Evolutionary conservation across 192 early-diverging fungal species (phyloP), one percentile per base, ranked within the genome.

Genomic region (Dissophora ornata): DNA sequence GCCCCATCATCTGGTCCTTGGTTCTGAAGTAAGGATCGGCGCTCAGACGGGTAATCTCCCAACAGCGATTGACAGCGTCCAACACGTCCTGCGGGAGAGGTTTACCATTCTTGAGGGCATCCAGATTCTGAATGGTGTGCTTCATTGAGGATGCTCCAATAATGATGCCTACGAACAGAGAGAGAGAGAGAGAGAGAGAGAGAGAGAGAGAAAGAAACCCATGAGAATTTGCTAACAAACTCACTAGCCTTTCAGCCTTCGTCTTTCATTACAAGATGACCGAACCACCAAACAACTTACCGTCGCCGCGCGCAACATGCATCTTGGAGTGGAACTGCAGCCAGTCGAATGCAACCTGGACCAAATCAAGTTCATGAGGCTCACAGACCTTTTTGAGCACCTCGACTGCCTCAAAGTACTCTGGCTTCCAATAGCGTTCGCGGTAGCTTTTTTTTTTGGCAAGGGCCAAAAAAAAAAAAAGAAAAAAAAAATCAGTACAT

Each of bases 371-470:
- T 24, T 66, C 71, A 38, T 80, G 80, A 5, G 57, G 66, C 25
- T 61, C 74, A 11, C 52, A 63, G 1, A 53, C 81, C 30, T 34
- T 34, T 25, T 79, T 69, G 45, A 90, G 71, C 21, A 67, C 30
- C 28, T 84, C 83, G 10, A 90, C 52, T 3, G 86, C 88, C 1
- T 82, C 56, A 63, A 90, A 88, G 50, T 86, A 87, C 24, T 81
- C 77, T 42, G 82, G 36, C 13, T 79, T 80, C 81, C 84, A 85
- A 49, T 75, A 86, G 13, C 84, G 57, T 13, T 83, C 62, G 12
- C 81, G 81, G 28, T 82, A 80, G 5, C 81, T 80, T 48, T 42
- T 8, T 44, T 7, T 15, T 12, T 30, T 34, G 28, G 24, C 24
- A 66, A 19, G 7, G 45, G 7, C 26, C 18, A 46, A 38, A 50